Base-by-base conservation (phyloP, 2,329 filamentous ascomycete genomes). In the Fusarium devonianum region DNA sequence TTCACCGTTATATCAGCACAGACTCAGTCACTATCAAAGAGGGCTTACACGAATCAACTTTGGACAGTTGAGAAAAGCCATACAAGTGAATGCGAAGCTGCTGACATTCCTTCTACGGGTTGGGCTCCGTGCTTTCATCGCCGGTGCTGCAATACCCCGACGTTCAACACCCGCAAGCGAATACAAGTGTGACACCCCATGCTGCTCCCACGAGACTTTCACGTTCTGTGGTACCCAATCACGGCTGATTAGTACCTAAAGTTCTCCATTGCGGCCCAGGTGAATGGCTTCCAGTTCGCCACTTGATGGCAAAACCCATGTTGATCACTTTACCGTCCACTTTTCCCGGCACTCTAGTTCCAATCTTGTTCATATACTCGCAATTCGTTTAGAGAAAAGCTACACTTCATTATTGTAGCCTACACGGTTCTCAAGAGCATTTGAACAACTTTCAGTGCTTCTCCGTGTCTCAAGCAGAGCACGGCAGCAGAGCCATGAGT, bases 1-100 rank as follows among this genome's bases (percentile, higher is more conserved):
- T 4, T 19, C 4, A 10, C 13, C 3, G n/a, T n/a, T 14, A 22
- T 23, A 54, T 58, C 55, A 51, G 55, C 55, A 4, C 55, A 59
- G 56, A 19, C 16, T 29, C 9, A 10, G 12, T 18, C 9, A 21
- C 11, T 19, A 12, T 3, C 37, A 17, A 10, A 39, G 7, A 10
- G n/a, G n/a, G n/a, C n/a, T n/a, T n/a, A n/a, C n/a, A n/a, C n/a
- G n/a, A n/a, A n/a, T n/a, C n/a, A n/a, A n/a, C n/a, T n/a, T n/a
- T n/a, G n/a, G n/a, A n/a, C n/a, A n/a, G n/a, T n/a, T n/a, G n/a
- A n/a, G n/a, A n/a, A n/a, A n/a, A n/a, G n/a, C n/a, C n/a, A n/a
- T n/a, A n/a, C n/a, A n/a, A n/a, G n/a, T n/a, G n/a, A n/a, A n/a
- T n/a, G n/a, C n/a, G n/a, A n/a, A n/a, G n/a, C n/a, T n/a, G n/a